A percentile compares a stretch with the other conserved stretches of the same genome.
phyloP scores from a whole-genome alignment of 1,284 basidiomycete species.

The Phaffia rhodozyma region DNA sequence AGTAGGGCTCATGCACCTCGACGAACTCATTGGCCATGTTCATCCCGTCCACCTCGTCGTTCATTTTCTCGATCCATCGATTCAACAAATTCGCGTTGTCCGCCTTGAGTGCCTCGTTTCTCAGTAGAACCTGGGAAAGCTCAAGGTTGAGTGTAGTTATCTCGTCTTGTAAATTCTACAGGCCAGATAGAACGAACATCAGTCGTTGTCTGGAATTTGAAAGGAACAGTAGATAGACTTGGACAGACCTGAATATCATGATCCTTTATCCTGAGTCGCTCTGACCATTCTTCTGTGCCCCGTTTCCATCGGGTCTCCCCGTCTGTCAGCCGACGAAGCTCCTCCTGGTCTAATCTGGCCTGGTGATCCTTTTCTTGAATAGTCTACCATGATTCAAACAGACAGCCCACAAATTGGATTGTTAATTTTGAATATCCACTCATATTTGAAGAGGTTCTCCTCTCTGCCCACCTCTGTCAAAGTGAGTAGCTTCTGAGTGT shows the following conservation, averaged over 20 bases:
- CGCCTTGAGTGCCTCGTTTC: conserved; percentile 68
- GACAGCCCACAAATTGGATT: background rate
- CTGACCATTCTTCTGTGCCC: conserved; percentile 57
- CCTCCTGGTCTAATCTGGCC: conserved; percentile 62
- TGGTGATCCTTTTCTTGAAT: conserved; percentile 81
- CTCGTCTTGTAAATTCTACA: conserved; percentile 83
- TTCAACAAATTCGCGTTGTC: conserved; percentile 92
- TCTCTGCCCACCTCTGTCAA: conserved; percentile 56
- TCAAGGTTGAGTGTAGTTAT: conserved; percentile 81
- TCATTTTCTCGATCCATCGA: conserved; percentile 90
- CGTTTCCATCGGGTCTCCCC: conserved; percentile 67
- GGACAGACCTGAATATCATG: conserved; percentile 63
- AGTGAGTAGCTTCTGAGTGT: conserved; percentile 76
- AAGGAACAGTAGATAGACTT: background rate
- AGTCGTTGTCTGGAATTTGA: no score
- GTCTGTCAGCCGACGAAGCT: conserved; percentile 62
- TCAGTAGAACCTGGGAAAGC: conserved; percentile 72
- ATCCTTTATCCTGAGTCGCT: conserved; percentile 80
- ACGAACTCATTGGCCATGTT: conserved; percentile 58
- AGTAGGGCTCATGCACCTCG: background rate
- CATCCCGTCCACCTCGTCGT: conserved; percentile 84
- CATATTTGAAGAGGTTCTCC: no score
- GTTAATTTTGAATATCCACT: no score
- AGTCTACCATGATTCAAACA: conserved; percentile 33
- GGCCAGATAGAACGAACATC: background rate